Evolutionary conservation across 148 eudicot genomes (phyloP), one percentile per base, ranked within the genome.

Genomic region (Heliamphora exappendiculata): DNA sequence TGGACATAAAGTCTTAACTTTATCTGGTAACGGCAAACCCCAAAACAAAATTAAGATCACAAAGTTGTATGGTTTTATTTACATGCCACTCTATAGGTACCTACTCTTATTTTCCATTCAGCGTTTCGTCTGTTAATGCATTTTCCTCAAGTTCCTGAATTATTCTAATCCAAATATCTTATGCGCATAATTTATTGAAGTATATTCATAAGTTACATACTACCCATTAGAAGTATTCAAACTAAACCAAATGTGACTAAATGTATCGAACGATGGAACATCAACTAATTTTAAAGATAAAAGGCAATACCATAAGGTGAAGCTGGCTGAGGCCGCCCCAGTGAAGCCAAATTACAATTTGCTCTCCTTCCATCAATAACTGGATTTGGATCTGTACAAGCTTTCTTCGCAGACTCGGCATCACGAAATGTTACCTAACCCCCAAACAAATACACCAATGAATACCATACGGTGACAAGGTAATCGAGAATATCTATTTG

Each of bases 351-450:
- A 71, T 86, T 86, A 69, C 89, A 86, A 49, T 86, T 86, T 26
- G 87, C 89, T 78, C 83, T 81, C 45, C 89, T 84, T 66, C 89
- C 89, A 82, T 84, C 84, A 44, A 86, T 86, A 39, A 86, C 84
- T 57, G 89, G 89, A 51, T 76, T 80, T 60, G 89, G 84, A 76
- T 86, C 85, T 37, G 44, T 53, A 78, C 89, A 86, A 65, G 89
- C 84, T 14, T 78, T 84, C 80, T 76, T 84, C 60, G 89, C 89
- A 59, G 87, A 83, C 68, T 86, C 87, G 31, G 87, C 84, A 34
- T 86, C 85, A 59, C 74, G 63, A 51, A 86, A 86, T 58, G 89
- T 86, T 67, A 86, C 89, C 89, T 86, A 72, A 1, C 34, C 60
- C 53, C 78, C 45, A 63, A 42, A 49, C 44, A 75, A 75, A 70